Conservation (phyloP, 306 rosid genomes). For the Ochetophila trinervis region DNA sequence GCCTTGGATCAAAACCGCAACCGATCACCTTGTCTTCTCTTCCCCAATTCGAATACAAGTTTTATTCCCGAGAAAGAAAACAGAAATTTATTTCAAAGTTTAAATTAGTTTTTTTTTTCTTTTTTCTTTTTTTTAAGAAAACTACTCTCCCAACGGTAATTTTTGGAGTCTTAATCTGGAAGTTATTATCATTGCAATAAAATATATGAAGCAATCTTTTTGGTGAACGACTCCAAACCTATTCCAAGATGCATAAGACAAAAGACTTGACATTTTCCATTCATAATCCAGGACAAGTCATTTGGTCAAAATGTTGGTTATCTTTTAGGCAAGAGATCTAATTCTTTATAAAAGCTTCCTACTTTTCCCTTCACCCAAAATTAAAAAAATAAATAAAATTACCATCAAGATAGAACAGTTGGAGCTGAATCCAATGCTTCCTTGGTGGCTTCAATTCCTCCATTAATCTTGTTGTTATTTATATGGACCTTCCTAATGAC, state of each 20-base stretch:
- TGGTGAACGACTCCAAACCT: slow-evolving; percentile 1
- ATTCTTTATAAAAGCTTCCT: background rate
- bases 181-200: background rate
- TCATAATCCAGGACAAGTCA: slow-evolving; percentile 1
- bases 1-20: slow-evolving; percentile 81
- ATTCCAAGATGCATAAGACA: too few relatives aligned
- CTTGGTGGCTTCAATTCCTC: slow-evolving; percentile 70
- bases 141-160: background rate
- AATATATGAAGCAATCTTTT: background rate
- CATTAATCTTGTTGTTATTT: slow-evolving; percentile 29
- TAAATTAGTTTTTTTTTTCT: too few relatives aligned
- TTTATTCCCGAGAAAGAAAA: slow-evolving; percentile 55
- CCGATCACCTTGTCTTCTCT: slow-evolving; percentile 68
- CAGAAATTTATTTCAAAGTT: background rate
- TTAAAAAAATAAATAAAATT: slow-evolving; percentile 4
- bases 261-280: background rate
- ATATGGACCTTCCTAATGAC: slow-evolving; percentile 36
- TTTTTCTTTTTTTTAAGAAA: background rate
- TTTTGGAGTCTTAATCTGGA: background rate
- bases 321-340: slow-evolving; percentile 12
- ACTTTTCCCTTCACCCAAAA: slow-evolving; percentile 2
- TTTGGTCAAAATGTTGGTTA: slow-evolving; percentile 2
- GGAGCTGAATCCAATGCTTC: slow-evolving; percentile 92
- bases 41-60: slow-evolving; percentile 70
- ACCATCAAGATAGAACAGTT: slow-evolving; percentile 94